Evolutionary conservation across 2,329 filamentous ascomycete genomes (phyloP).

Genomic region (Cryphonectria carpinicola): DNA sequence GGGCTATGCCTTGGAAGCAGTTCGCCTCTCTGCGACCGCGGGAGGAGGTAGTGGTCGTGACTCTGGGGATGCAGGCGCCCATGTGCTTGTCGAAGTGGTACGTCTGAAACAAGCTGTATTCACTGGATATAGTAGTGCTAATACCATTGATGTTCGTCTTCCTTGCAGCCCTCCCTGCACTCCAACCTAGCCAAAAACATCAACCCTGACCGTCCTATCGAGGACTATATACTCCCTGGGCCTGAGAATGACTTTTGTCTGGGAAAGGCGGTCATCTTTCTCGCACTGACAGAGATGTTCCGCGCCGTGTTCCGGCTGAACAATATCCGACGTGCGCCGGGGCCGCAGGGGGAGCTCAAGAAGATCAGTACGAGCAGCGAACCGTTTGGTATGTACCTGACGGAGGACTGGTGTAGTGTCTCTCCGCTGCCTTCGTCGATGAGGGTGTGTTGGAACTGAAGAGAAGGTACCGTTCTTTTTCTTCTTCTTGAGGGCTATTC

Average conservation of each 20-base stretch:
- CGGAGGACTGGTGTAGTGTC: slow-evolving; percentile 62
- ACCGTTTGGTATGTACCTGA: slow-evolving; percentile 61
- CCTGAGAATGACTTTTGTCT: slow-evolving; percentile 66
- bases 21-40: slow-evolving; percentile 63
- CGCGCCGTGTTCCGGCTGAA: slow-evolving; percentile 65
- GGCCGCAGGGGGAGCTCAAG: slow-evolving; percentile 69
- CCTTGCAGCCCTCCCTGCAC: slow-evolving; percentile 57
- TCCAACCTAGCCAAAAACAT: slow-evolving; percentile 61
- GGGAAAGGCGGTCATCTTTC: slow-evolving; percentile 61
- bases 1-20: slow-evolving; percentile 73
- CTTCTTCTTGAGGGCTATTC: not conserved
- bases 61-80: slow-evolving; percentile 53
- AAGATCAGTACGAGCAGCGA: slow-evolving; percentile 61
- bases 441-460: slow-evolving; percentile 39
- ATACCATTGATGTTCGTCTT: slow-evolving; percentile 41
- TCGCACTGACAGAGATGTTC: slow-evolving; percentile 70
- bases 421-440: slow-evolving; percentile 39
- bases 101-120: slow-evolving; percentile 30
- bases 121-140: not conserved
- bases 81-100: slow-evolving; percentile 67
- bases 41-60: not conserved
- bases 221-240: slow-evolving; percentile 67
- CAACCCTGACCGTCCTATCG: slow-evolving; percentile 64
- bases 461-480: not conserved
- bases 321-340: slow-evolving; percentile 64